Percentiles rank a stretch among this genome's conserved stretches.
phyloP scores from a whole-genome alignment of 2,329 filamentous ascomycete genomes.

The Apiospora kogelbergensis region DNA sequence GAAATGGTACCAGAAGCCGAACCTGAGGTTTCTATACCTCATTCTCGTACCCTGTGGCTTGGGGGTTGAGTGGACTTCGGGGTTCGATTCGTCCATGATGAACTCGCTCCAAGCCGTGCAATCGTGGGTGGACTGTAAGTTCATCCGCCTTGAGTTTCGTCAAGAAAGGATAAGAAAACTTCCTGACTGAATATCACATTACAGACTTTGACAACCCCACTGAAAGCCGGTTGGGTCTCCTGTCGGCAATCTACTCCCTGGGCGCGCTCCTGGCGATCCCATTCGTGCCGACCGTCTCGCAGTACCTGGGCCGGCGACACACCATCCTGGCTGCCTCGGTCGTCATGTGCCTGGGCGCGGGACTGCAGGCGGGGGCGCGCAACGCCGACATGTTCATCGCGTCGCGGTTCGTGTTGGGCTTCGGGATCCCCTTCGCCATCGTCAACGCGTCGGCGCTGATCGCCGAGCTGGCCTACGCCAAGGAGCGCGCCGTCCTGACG shows the following conservation, averaged over 20 bases:
- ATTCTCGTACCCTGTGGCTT: constrained; percentile 39
- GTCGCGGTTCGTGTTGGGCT: constrained; percentile 45
- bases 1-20: constrained; percentile 41
- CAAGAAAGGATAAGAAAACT: neutral
- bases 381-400: constrained; percentile 48
- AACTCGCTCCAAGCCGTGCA: constrained; percentile 41
- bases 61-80: constrained; percentile 45
- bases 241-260: constrained; percentile 43
- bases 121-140: constrained; percentile 37
- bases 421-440: constrained; percentile 43
- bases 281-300: constrained; percentile 37
- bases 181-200: neutral
- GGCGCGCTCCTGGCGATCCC: constrained; percentile 43
- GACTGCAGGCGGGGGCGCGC: constrained; percentile 47
- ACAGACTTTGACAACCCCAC: constrained; percentile 41
- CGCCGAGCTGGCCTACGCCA: constrained; percentile 54
- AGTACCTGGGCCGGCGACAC: constrained; percentile 42
- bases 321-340: constrained; percentile 42
- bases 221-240: constrained; percentile 37
- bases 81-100: constrained; percentile 44
- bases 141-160: neutral
- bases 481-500: constrained; percentile 52
- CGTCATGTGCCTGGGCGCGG: constrained; percentile 14
- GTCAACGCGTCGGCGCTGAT: constrained; percentile 43
- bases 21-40: constrained; percentile 38